Evolutionary conservation across 1,284 basidiomycete species (phyloP).

Genomic region (Ustilago shanxiensis): DNA sequence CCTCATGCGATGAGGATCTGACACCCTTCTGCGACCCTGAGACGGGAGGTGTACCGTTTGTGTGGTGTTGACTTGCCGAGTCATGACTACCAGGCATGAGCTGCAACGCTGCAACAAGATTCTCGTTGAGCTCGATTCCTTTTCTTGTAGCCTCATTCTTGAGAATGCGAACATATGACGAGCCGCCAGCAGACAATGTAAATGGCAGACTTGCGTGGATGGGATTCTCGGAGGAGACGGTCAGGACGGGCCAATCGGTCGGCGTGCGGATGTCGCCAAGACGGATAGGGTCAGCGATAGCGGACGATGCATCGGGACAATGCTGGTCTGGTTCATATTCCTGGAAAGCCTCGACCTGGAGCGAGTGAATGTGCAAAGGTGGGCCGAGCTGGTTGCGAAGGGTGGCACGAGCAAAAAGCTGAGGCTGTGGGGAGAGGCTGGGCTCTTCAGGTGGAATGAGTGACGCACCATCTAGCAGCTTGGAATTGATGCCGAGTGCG

Average conservation of each 20-base stretch:
- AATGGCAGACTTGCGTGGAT: slow-evolving; percentile 54
- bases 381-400: slow-evolving; percentile 56
- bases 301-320: background rate
- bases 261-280: slow-evolving; percentile 53
- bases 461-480: slow-evolving; percentile 56
- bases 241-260: slow-evolving; percentile 43
- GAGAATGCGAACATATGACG: slow-evolving; percentile 54
- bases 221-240: slow-evolving; percentile 33
- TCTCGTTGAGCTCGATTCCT: slow-evolving; percentile 53
- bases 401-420: slow-evolving; percentile 54
- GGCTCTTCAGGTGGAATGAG: slow-evolving; percentile 30
- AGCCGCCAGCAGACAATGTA: slow-evolving; percentile 50
- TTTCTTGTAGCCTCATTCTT: slow-evolving; percentile 41
- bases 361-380: slow-evolving; percentile 39
- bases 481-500: slow-evolving; percentile 46
- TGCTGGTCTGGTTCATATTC: slow-evolving; percentile 13
- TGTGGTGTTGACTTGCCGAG: background rate
- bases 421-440: slow-evolving; percentile 6
- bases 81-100: slow-evolving; percentile 31
- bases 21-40: background rate
- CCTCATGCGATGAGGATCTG: slow-evolving; percentile 9
- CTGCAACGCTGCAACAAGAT: slow-evolving; percentile 48
- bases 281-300: slow-evolving; percentile 5
- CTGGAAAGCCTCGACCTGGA: slow-evolving; percentile 39
- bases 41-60: background rate